Percentiles rank a stretch among this genome's conserved stretches.
These are phyloP conservation scores for Alternaria brassicicola DNA, from an alignment of 2,329 filamentous ascomycete genomes.

Conservation along the genomic window DNA sequence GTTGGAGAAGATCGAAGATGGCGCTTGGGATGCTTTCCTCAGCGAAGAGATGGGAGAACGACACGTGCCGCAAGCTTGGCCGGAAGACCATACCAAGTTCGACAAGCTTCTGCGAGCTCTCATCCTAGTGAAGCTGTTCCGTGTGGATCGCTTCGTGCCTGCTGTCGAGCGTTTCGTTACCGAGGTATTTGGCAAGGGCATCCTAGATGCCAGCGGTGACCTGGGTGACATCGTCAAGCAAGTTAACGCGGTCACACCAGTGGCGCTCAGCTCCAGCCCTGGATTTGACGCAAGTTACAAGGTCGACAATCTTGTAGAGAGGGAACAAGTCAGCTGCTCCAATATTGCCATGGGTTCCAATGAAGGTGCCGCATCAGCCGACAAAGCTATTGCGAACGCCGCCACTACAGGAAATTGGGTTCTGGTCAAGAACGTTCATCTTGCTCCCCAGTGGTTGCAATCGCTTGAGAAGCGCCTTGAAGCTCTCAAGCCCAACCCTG, in stretches of 20 bases:
- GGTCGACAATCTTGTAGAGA: slow-evolving; percentile 91
- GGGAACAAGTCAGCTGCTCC: slow-evolving; percentile 80
- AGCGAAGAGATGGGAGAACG: slow-evolving; percentile 86
- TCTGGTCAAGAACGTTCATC: slow-evolving; percentile 97
- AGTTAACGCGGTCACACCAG: slow-evolving; percentile 81
- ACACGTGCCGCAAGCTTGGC: slow-evolving; percentile 78
- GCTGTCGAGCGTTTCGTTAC: slow-evolving; percentile 89
- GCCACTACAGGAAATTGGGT: slow-evolving; percentile 95
- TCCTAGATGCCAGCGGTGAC: slow-evolving; percentile 86
- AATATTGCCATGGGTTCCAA: slow-evolving; percentile 99
- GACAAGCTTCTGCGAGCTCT: slow-evolving; percentile 84
- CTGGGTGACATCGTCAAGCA: slow-evolving; percentile 83
- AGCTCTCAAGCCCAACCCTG: slow-evolving; percentile 87
- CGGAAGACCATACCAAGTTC: slow-evolving; percentile 65
- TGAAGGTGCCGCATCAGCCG: slow-evolving; percentile 87
- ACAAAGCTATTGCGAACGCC: slow-evolving; percentile 93
- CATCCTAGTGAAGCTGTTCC: slow-evolving; percentile 90
- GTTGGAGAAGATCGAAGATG: slow-evolving; percentile 65
- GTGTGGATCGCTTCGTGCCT: slow-evolving; percentile 93
- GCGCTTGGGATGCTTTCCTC: slow-evolving; percentile 82
- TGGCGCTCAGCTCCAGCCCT: slow-evolving; percentile 90
- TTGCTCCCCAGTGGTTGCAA: slow-evolving; percentile 94
- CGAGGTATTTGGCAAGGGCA: slow-evolving; percentile 79
- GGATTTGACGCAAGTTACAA: slow-evolving; percentile 99
- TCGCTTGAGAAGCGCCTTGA: slow-evolving; percentile 97